Conservation (phyloP, 208 protist genomes). For the Blechomonas ayalai region DNA sequence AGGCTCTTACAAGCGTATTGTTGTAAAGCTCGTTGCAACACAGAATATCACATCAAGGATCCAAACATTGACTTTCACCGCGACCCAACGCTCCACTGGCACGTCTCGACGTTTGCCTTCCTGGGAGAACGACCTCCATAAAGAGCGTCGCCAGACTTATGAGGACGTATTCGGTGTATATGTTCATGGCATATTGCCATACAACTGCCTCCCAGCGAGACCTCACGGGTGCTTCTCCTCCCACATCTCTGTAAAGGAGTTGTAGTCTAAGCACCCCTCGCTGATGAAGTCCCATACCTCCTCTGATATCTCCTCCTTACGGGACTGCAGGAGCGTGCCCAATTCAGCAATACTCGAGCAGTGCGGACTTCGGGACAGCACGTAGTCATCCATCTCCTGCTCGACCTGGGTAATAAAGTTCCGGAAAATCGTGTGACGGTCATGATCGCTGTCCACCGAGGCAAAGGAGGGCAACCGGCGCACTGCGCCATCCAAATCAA, state of each 20-base stretch:
- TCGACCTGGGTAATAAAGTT: conserved; percentile 46
- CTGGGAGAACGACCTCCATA: no score
- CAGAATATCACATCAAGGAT: no score
- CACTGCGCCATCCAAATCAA: conserved; percentile 38
- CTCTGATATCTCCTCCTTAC: conserved; percentile 60
- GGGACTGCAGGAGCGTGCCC: conserved; percentile 31
- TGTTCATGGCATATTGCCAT: background rate
- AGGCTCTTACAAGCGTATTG: no score
- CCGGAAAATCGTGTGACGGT: conserved; percentile 45
- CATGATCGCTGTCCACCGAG: conserved; percentile 43
- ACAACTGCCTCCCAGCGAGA: background rate
- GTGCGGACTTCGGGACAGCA: conserved; percentile 16
- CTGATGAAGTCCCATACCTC: conserved; percentile 80
- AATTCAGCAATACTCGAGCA: conserved; percentile 25
- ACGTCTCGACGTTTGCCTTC: no score
- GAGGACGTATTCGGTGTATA: background rate
- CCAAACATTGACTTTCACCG: no score
- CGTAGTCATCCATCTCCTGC: conserved; percentile 43
- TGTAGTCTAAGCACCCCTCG: conserved; percentile 80
- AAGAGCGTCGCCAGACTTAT: no score
- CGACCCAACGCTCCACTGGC: no score
- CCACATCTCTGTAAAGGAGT: conserved; percentile 60
- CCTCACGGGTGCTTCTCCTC: conserved; percentile 2
- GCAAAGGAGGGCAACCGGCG: conserved; percentile 28
- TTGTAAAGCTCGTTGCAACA: no score